Percentiles rank a stretch among this genome's conserved stretches.
These are phyloP conservation scores for Ceratocystis alfenasii DNA, from an alignment of 2,329 filamentous ascomycete species.

Conservation along the genomic window DNA sequence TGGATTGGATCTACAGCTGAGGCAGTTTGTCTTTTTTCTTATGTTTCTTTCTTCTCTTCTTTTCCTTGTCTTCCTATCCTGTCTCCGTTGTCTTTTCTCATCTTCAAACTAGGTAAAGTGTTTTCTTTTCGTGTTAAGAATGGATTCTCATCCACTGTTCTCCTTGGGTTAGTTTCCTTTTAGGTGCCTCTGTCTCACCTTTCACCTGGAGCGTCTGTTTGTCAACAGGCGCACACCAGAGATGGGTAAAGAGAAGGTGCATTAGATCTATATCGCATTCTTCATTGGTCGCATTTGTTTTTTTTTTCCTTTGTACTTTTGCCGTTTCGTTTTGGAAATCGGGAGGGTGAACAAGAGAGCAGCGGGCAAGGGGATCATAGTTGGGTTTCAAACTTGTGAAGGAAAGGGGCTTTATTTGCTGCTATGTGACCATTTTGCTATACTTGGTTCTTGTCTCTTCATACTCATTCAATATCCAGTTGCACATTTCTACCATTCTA, in stretches of 20 bases:
- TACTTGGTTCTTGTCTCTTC: no score
- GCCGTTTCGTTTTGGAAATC: no score
- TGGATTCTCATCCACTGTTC: not conserved
- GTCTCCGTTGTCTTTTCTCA: not conserved
- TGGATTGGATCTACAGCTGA: not conserved
- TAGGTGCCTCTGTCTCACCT: not conserved
- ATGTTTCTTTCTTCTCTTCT: constrained; percentile 6
- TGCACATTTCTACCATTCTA: no score
- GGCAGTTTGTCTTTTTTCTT: constrained; percentile 4
- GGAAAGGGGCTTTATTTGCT: no score
- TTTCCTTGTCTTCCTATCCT: not conserved
- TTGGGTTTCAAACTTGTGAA: no score
- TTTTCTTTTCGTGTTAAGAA: not conserved
- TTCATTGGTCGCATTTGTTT: no score
- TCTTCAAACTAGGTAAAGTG: not conserved
- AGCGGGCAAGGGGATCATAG: no score
- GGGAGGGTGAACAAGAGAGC: no score
- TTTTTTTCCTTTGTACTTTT: no score
- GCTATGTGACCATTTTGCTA: no score
- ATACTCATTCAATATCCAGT: no score
- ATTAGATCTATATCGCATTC: not conserved
- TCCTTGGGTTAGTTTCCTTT: not conserved
- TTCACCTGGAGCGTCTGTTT: not conserved
- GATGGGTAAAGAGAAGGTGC: not conserved
- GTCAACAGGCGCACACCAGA: no score